Base-by-base conservation (phyloP, 257 asterid genomes). In the Ocimum tenuiflorum region DNA sequence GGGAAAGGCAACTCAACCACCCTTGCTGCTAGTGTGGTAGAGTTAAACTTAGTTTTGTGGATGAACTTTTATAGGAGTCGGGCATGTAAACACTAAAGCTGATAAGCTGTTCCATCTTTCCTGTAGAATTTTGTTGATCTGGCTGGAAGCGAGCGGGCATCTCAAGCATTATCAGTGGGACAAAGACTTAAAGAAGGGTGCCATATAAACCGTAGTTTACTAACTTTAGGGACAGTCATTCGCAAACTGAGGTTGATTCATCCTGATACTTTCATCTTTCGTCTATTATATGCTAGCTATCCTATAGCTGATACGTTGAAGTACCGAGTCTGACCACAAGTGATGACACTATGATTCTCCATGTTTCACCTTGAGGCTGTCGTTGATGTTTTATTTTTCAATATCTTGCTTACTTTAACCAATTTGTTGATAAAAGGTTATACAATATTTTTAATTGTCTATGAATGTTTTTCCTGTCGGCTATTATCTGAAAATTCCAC, bases 71-170 rank as follows among this genome's bases (percentile, higher is more conserved):
- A 27, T 69, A 35, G 6, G 36, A 24, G 8, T 55, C 66, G 69
- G 72, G 46, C 12, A 54, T 45, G 66, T 67, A 67, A 22, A 60
- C 38, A 63, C 43, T 58, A 50, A 24, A 52, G 56, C 60, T 17
- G 4, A 22, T 45, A 75, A 47, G 42, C 57, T 48, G 29, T 63
- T 69, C 35, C 10, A 69, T 60, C 24, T 73, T 68, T 64, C 71
- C 58, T 78, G 85, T 86, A 94, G 99, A 94, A 94, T 76, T 91
- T 90, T 83, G 99, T 94, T 80, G 99, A 94, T 80, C 80, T 94
- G 68, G 99, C 99, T 36, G 99, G 99, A 50, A 94, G 99, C 68
- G 99, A 94, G 80, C 92, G 99, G 52, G 99, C 97, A 77, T 86
- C 97, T 83, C 97, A 90, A 82, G 85, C 97, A 29, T 72, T 85